Evolutionary conservation across 352 stramenopile genomes (phyloP).

Genomic region (Pythium volutum): DNA sequence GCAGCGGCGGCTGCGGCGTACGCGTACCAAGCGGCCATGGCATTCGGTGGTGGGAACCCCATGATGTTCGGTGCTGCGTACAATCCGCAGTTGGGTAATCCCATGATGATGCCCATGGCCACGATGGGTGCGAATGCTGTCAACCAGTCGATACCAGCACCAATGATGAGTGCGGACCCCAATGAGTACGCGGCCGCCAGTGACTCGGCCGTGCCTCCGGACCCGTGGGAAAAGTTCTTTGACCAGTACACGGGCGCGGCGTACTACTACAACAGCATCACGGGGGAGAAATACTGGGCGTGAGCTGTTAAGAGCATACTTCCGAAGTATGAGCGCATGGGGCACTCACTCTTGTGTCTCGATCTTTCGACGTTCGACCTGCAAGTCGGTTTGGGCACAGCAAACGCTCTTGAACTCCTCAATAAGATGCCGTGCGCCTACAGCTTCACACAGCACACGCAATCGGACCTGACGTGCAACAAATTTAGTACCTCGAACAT

Average conservation of each 20-base stretch:
- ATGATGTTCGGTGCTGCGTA: constrained; percentile 48
- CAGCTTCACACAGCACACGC: no score
- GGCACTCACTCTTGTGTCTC: no score
- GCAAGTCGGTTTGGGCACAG: no score
- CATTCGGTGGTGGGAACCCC: constrained; percentile 29
- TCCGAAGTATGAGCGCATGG: no score
- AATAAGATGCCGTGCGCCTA: no score
- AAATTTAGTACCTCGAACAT: not conserved
- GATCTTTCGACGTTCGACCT: no score
- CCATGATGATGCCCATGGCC: constrained; percentile 31
- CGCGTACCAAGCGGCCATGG: constrained; percentile 60
- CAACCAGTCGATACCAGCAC: not conserved
- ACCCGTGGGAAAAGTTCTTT: constrained; percentile 85
- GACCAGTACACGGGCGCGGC: constrained; percentile 82
- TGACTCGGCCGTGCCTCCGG: constrained; percentile 30
- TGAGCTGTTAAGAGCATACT: no score
- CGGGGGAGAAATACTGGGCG: constrained; percentile 82
- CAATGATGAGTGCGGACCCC: not conserved
- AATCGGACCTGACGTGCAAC: no score
- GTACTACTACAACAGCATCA: constrained; percentile 90
- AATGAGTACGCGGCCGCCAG: not conserved
- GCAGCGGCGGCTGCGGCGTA: constrained; percentile 39
- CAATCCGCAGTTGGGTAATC: constrained; percentile 37
- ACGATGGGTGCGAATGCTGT: not conserved
- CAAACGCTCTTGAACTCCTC: no score